Base-by-base conservation (phyloP, 2,329 filamentous ascomycete genomes). In the Fusarium sp. region DNA sequence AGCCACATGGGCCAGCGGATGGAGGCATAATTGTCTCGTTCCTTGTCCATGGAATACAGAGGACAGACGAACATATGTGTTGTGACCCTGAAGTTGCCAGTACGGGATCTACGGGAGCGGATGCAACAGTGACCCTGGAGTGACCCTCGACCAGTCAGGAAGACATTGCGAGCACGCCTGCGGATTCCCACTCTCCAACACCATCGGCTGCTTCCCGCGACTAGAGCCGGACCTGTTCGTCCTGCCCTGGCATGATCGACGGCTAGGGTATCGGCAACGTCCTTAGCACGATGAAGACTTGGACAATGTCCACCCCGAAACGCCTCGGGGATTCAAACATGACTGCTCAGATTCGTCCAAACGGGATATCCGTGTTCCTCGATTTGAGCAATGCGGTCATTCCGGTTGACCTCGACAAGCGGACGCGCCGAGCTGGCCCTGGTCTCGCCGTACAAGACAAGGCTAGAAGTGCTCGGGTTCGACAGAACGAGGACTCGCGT, bases 171-270 rank as follows among this genome's bases (percentile, higher is more conserved):
- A 74, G 47, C 36, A 70, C n/a, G 61, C 11, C 9, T 20, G 14
- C 22, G 54, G n/a, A 63, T 52, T 36, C 42, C 35, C 27, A 27
- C 29, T 62, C 59, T 33, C 18, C 7, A 16, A 52, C 56, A 29
- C 35, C 29, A 63, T 11, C 31, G 31, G 54, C 50, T 47, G 58
- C 67, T 45, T 31, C 52, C 60, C 36, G 38, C 25, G 40, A 50
- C 20, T 50, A 36, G 22, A 31, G 45, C 60, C 33, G 33, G 47
- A 20, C 42, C 22, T 18, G 47, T 54, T 57, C 61, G 40, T 65
- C 38, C 59, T 63, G 63, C 65, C 38, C 66, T 52, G 20, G 27
- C 29, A 75, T 74, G 74, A 77, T 77, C 72, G 74, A 66, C 72
- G 50, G 57, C 70, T 69, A 59, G 65, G 62, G 50, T 68, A 45